These are phyloP conservation scores for Trichoderma polysporum DNA, from an alignment of 2,329 filamentous ascomycete genomes.

Conservation along the genomic window DNA sequence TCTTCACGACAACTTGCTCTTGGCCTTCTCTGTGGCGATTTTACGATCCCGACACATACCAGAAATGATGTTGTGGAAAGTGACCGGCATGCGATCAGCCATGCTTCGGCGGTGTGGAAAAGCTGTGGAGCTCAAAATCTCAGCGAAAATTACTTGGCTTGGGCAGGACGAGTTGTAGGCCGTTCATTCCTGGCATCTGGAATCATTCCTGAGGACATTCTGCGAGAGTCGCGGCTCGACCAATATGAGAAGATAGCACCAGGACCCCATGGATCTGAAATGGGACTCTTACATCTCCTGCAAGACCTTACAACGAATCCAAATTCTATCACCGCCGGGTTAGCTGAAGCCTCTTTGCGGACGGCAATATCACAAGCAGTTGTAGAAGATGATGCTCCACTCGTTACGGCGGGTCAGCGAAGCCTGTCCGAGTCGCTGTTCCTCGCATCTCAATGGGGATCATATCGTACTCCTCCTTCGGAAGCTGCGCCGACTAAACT, in stretches of 20 bases:
- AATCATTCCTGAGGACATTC: conserved; percentile 58
- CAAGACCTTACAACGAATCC: conserved; percentile 60
- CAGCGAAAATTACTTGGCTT: conserved; percentile 70
- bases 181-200: conserved; percentile 79
- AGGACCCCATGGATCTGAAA: conserved; percentile 58
- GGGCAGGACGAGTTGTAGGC: conserved; percentile 83
- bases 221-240: conserved; percentile 58
- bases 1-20: conserved; percentile 70
- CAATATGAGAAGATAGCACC: conserved; percentile 49
- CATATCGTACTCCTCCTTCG: conserved; percentile 55
- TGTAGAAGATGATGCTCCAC: conserved; percentile 45
- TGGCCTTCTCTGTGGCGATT: conserved; percentile 71
- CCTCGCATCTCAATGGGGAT: conserved; percentile 56
- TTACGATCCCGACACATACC: conserved; percentile 52
- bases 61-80: conserved; percentile 65
- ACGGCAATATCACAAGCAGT: conserved; percentile 55
- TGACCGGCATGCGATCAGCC: conserved; percentile 62
- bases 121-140: conserved; percentile 66
- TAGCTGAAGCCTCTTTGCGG: conserved; percentile 61
- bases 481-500: conserved; percentile 36
- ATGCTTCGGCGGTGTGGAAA: conserved; percentile 70
- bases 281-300: conserved; percentile 61
- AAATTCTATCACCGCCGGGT: conserved; percentile 54
- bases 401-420: conserved; percentile 52
- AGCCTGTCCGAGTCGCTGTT: conserved; percentile 53